These are phyloP conservation scores for Metschnikowia proteae DNA, from an alignment of 805 yeast genomes.

Conservation along the genomic window DNA sequence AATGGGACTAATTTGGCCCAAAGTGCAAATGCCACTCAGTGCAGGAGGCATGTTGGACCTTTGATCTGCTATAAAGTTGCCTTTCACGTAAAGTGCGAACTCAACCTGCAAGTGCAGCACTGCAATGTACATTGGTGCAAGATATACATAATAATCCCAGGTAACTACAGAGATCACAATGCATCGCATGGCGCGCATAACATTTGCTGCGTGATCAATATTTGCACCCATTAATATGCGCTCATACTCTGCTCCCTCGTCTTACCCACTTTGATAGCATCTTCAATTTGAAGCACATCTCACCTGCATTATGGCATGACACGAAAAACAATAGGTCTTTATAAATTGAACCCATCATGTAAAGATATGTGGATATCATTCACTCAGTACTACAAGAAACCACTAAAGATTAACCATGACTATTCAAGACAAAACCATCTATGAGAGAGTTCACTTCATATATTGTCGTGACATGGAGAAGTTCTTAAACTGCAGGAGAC, in stretches of 20 bases:
- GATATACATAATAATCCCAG: not conserved
- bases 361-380: not conserved
- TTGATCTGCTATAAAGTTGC: not conserved
- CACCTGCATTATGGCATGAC: conserved; percentile 1
- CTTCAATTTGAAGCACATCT: not conserved
- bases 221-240: conserved; percentile 1
- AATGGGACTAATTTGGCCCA: not conserved
- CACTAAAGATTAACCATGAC: conserved; percentile 12
- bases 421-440: conserved; percentile 21
- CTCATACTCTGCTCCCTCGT: conserved; percentile 1
- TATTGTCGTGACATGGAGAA: conserved; percentile 22
- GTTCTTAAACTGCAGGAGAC: conserved; percentile 16
- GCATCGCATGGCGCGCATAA: not conserved
- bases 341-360: not conserved
- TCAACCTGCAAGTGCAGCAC: not conserved
- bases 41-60: not conserved
- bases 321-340: not conserved
- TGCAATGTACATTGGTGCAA: not conserved
- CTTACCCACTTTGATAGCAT: not conserved
- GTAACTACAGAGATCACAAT: not conserved
- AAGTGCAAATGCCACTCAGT: not conserved
- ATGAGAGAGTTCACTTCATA: conserved; percentile 26
- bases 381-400: not conserved
- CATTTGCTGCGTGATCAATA: not conserved
- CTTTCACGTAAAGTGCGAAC: not conserved